Percentiles rank a stretch among this genome's conserved stretches.
Conservation (phyloP, 192 early-diverging fungal genomes). For the Coemansia sp. region DNA sequence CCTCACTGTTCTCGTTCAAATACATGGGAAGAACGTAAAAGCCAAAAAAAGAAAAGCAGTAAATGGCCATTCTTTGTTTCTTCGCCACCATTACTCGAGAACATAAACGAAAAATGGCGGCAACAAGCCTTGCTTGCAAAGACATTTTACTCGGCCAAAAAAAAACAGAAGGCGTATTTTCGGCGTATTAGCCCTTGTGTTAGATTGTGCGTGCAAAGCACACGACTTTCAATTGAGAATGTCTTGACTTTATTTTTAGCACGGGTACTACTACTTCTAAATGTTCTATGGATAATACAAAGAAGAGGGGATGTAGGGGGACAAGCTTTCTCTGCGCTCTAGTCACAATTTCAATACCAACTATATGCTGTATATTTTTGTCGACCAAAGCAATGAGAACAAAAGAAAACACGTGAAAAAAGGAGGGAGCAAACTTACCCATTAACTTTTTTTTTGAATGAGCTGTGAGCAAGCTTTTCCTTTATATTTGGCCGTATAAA, state of each 20-base stretch:
- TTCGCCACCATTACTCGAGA: constrained; percentile 2
- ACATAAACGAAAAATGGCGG: neutral
- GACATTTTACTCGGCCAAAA: neutral
- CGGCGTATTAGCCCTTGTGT: no score
- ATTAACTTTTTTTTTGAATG: neutral
- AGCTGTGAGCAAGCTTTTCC: neutral
- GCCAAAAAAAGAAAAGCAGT: neutral
- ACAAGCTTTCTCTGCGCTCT: no score
- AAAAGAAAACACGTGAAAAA: neutral
- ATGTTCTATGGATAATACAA: no score
- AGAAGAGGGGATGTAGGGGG: no score
- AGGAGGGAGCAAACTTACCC: neutral
- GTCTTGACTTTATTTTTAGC: no score
- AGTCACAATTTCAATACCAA: no score
- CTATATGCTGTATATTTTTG: no score
- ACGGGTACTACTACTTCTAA: no score
- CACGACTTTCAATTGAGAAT: neutral
- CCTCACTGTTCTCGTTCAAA: neutral
- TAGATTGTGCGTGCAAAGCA: no score
- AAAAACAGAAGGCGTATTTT: constrained; percentile 7
- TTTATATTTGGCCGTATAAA: neutral
- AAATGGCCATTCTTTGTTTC: neutral
- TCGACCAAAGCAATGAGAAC: neutral
- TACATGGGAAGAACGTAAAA: neutral
- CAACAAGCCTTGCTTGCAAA: neutral